These are phyloP conservation scores for Talaromyces stipitatus DNA, from an alignment of 495 filamentous ascomycete species.

Conservation along the genomic window DNA sequence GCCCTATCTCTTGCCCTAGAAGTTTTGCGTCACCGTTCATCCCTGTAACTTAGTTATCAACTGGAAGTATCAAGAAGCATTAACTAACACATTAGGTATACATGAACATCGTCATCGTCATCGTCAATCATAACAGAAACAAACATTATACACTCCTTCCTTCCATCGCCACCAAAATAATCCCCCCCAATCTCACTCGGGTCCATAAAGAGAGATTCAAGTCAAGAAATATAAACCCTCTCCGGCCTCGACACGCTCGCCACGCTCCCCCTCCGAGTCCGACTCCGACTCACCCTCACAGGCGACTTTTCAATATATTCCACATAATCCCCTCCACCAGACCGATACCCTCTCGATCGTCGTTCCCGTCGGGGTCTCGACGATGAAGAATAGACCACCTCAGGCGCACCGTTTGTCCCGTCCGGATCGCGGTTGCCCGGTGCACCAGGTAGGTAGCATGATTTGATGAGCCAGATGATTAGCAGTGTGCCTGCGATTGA, in stretches of 20 bases:
- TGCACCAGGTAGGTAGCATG: conserved; percentile 18
- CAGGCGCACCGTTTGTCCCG: conserved; percentile 14
- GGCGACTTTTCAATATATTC: conserved; percentile 32
- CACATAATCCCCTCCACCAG: conserved; percentile 14
- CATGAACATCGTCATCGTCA: neutral
- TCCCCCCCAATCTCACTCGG: too few relatives aligned
- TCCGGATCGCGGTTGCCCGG: conserved; percentile 18
- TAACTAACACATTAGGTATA: neutral
- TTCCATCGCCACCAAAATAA: neutral
- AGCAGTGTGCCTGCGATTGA: conserved; percentile 47
- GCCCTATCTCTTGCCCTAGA: neutral
- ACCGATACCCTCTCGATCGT: conserved; percentile 10
- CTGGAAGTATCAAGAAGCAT: neutral
- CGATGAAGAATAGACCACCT: conserved; percentile 3
- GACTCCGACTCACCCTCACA: conserved; percentile 9
- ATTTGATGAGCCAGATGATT: conserved; percentile 42
- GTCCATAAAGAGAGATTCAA: neutral
- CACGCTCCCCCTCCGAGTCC: conserved; percentile 14
- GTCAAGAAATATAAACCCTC: conserved; percentile 26
- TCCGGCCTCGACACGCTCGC: conserved; percentile 22
- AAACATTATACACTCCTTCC: neutral
- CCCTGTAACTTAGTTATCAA: neutral
- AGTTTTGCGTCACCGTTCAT: neutral
- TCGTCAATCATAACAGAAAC: neutral
- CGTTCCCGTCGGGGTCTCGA: conserved; percentile 11